phyloP scores from a whole-genome alignment of 2,329 filamentous ascomycete genomes.

The Juglanconis oblonga region DNA sequence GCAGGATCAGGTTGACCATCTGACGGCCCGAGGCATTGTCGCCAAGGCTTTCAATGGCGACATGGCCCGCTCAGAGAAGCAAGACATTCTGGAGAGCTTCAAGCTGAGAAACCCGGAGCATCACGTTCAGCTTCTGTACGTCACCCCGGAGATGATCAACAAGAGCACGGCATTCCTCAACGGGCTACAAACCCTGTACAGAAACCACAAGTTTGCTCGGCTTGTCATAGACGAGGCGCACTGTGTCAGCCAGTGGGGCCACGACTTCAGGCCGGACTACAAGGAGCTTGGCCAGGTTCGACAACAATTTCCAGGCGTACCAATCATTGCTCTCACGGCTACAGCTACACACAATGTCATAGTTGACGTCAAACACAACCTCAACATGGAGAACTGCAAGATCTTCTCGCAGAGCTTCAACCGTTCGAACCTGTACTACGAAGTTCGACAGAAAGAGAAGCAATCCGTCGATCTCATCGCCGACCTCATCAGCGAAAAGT shows the following conservation, averaged over 20 bases:
- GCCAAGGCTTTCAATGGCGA: slow-evolving; percentile 83
- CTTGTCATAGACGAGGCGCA: slow-evolving; percentile 99
- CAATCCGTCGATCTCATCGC: slow-evolving; percentile 53
- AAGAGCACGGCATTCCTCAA: slow-evolving; percentile 70
- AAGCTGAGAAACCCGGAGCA: slow-evolving; percentile 65
- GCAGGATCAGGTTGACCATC: slow-evolving; percentile 91
- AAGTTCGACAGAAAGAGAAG: slow-evolving; percentile 71
- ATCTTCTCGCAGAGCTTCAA: slow-evolving; percentile 94
- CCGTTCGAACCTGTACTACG: slow-evolving; percentile 88
- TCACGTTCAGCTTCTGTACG: slow-evolving; percentile 82
- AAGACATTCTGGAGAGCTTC: slow-evolving; percentile 63
- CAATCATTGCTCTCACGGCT: slow-evolving; percentile 91
- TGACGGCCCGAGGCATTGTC: slow-evolving; percentile 70
- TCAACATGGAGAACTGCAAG: slow-evolving; percentile 76
- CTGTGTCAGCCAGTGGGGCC: slow-evolving; percentile 98
- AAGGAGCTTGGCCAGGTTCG: slow-evolving; percentile 78
- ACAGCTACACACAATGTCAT: slow-evolving; percentile 94
- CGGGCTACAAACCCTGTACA: slow-evolving; percentile 66
- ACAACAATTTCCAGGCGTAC: slow-evolving; percentile 70
- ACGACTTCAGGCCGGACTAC: slow-evolving; percentile 96
- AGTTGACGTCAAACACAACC: slow-evolving; percentile 84
- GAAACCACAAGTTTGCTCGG: slow-evolving; percentile 71
- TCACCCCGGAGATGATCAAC: slow-evolving; percentile 95
- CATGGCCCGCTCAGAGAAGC: slow-evolving; percentile 59
- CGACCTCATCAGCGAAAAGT: slow-evolving; percentile 66